Percentiles rank a stretch among this genome's conserved stretches.
Conservation (phyloP, 1,284 basidiomycete genomes). For the Ceratobasidium sp. region DNA sequence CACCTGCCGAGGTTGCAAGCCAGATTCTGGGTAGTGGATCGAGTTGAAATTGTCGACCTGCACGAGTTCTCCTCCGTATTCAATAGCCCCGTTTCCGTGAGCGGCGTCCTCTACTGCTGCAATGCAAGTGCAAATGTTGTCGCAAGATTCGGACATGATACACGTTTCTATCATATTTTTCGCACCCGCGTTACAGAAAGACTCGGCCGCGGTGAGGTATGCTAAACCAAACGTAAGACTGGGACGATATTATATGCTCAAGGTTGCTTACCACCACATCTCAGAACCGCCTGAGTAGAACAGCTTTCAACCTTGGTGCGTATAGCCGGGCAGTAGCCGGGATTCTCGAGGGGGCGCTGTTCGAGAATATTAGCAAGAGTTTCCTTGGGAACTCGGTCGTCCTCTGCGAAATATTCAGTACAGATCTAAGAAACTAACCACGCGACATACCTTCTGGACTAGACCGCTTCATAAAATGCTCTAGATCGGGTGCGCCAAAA, state of each 20-base stretch:
- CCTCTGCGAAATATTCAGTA: background rate
- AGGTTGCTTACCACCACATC: background rate
- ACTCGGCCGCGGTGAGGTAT: background rate
- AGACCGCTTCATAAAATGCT: background rate
- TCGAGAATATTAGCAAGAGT: background rate
- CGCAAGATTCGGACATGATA: slow-evolving; percentile 14
- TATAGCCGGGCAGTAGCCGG: background rate
- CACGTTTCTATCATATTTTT: slow-evolving; percentile 10
- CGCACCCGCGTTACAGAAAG: slow-evolving; percentile 3
- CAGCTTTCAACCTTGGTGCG: slow-evolving; percentile 10
- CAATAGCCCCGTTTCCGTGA: background rate
- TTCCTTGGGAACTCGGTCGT: background rate
- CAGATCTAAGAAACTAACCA: background rate
- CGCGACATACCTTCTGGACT: background rate
- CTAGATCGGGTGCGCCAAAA: background rate
- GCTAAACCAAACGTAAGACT: background rate
- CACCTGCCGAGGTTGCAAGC: background rate
- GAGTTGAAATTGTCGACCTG: background rate
- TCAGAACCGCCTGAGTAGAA: background rate
- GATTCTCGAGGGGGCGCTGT: background rate
- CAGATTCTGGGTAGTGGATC: background rate
- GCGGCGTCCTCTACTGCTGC: background rate
- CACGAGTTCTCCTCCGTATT: background rate
- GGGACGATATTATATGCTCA: background rate
- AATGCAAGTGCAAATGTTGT: slow-evolving; percentile 5